Base-by-base conservation (phyloP, 768 basidiomycete genomes). In the Pleurotus tuber-regium region DNA sequence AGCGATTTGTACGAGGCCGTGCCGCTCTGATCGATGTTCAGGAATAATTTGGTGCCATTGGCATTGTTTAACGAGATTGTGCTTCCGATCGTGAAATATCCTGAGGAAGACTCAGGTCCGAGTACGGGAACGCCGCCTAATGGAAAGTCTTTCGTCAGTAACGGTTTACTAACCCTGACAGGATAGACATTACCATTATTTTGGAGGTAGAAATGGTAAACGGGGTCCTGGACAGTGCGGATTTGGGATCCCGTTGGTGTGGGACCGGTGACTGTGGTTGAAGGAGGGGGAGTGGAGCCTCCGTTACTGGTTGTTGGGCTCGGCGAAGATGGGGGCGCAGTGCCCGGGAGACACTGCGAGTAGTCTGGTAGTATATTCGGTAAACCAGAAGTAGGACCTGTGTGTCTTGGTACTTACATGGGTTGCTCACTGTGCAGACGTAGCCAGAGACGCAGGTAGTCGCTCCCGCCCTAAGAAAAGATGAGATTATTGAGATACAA, bases 121-220 rank as follows among this genome's bases (percentile, higher is more conserved):
- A 83, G 73, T 12, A 74, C 69, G 8, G 78, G 76, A 16, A 63
- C 64, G 26, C 78, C 79, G 36, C 64, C 79, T 81, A 53, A 19
- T n/a, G n/a, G n/a, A n/a, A n/a, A n/a, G n/a, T n/a, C n/a, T n/a
- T n/a, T n/a, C n/a, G n/a, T n/a, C n/a, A n/a, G n/a, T n/a, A n/a
- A n/a, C n/a, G n/a, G n/a, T n/a, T n/a, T n/a, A n/a, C n/a, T n/a
- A n/a, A n/a, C n/a, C n/a, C n/a, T n/a, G n/a, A n/a, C n/a, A n/a
- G n/a, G n/a, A n/a, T n/a, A n/a, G n/a, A n/a, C n/a, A n/a, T n/a
- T 48, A 79, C 78, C 73, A 31, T 63, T 60, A 54, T 70, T 71
- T 56, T 82, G 81, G 18, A 83, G 69, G 62, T 83, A 83, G 59
- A 80, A 76, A 58, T 83, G 80, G 54, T 66, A 82, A 5, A 79